A percentile compares a stretch with the other conserved stretches of the same genome.
phyloP scores from a whole-genome alignment of 2,329 filamentous ascomycete species.

The Ceratocystis diversiconidia region DNA sequence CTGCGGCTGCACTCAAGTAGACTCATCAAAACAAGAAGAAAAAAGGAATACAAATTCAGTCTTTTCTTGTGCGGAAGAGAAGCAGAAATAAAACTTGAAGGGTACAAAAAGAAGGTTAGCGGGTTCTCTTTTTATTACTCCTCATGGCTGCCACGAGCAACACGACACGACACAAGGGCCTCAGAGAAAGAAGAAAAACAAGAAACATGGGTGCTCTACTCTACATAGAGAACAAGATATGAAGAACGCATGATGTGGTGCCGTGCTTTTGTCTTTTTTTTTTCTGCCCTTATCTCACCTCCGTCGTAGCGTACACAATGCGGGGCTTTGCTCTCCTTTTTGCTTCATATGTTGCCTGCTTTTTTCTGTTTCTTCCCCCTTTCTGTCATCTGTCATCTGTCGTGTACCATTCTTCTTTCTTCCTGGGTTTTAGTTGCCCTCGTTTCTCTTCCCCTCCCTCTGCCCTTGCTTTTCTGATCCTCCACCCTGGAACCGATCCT shows the following conservation, averaged over 20 bases:
- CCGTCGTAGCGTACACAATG: background rate
- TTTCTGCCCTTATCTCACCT: background rate
- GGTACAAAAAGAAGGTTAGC: background rate
- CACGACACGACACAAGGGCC: background rate
- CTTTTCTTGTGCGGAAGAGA: background rate
- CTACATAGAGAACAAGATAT: constrained; percentile 4
- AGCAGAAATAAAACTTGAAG: background rate
- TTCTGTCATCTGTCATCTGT: background rate
- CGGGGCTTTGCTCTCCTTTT: background rate
- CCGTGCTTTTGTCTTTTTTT: background rate
- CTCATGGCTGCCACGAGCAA: background rate
- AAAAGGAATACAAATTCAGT: background rate
- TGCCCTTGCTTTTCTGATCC: background rate
- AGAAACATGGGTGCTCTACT: background rate
- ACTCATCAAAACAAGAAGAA: background rate
- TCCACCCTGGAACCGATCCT: background rate
- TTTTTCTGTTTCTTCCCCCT: background rate
- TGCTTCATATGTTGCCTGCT: background rate
- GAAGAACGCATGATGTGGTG: background rate
- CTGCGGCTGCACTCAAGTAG: constrained; percentile 8
- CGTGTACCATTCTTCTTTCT: background rate
- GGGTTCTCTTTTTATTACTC: background rate
- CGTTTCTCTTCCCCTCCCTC: background rate
- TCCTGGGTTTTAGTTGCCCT: background rate
- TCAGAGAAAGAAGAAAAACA: background rate